Evolutionary conservation across 768 basidiomycete species (phyloP), one percentile per base, ranked within the genome.

Genomic region (Boletus subcaerulescens): DNA sequence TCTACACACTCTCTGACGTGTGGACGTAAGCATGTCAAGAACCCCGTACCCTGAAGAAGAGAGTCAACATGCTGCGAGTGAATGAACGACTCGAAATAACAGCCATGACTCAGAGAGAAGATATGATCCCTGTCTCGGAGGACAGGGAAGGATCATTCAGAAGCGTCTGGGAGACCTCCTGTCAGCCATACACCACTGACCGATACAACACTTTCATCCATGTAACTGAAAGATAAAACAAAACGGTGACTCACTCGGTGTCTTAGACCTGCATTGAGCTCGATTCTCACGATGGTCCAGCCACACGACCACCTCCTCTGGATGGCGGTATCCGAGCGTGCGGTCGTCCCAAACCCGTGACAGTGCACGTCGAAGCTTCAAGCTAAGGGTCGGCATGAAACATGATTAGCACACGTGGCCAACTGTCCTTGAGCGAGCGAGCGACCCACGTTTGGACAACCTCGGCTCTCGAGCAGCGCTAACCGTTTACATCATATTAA

Each of bases 101-200:
- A 36, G 45, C 22, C 20, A 53, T 12, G 32, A 50, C 33, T 71
- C 70, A 72, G 71, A 72, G 71, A 71, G 70, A 71, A 71, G 70
- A 71, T 71, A 52, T 7, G 5, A 13, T 59, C 60, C 63, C 62
- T 31, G 58, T 50, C 53, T n/a, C 13, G 7, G 10, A 15, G 2
- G 51, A 60, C 61, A 20, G 60, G 58, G 52, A 61, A 20, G n/a
- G 29, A 61, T 71, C 70, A 67, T 58, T 40, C 58, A 60, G 64
- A 40, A 69, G 67, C 71, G 62, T 57, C 67, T 39, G 4, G 13
- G 42, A 22, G 67, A 65, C 70, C 70, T 60, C 52, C 38, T 39
- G 38, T 39, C n/a, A 39, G 35, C 4, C 31, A n/a, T 50, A 36
- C 20, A 47, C 11, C 11, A 46, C 51, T 40, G 48, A 52, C 17